Percentiles rank a stretch among this genome's conserved stretches.
Evolutionary conservation across 176 grass and related monocot genomes (phyloP).

Genomic region (Carex littledalei): DNA sequence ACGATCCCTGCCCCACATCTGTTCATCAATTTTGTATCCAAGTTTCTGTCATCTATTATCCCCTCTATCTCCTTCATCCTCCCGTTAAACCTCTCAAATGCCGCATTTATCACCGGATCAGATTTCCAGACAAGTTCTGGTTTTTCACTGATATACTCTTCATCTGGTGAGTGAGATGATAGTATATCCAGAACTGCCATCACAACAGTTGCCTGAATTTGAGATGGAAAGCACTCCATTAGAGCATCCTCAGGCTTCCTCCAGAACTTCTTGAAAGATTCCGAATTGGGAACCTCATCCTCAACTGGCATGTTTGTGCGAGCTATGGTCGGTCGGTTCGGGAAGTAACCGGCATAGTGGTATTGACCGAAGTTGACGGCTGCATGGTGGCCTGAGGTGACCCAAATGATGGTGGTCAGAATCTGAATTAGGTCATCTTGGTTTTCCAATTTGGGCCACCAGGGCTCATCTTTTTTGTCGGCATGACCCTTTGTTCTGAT

Average conservation of each 20-base stretch:
- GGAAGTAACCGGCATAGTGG: conserved; percentile 54
- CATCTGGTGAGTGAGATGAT: conserved; percentile 46
- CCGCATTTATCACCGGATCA: conserved; percentile 1
- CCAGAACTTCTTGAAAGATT: conserved; percentile 17
- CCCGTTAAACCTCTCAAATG: conserved; percentile 35
- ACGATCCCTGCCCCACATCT: conserved; percentile 45
- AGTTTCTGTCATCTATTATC: conserved; percentile 37
- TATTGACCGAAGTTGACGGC: conserved; percentile 79
- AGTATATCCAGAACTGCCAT: conserved; percentile 35
- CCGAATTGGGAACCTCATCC: not conserved
- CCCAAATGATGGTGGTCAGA: conserved; percentile 57
- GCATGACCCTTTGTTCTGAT: conserved; percentile 53
- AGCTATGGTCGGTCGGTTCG: conserved; percentile 51
- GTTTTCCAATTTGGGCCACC: conserved; percentile 52
- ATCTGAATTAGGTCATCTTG: conserved; percentile 31
- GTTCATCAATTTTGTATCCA: conserved; percentile 11
- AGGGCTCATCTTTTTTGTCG: conserved; percentile 48
- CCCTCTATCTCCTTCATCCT: conserved; percentile 38
- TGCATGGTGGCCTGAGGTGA: conserved; percentile 54
- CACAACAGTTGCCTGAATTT: conserved; percentile 22
- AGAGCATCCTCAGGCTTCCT: conserved; percentile 26
- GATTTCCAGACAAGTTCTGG: conserved; percentile 26
- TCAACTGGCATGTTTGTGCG: conserved; percentile 47
- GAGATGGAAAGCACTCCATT: conserved; percentile 38
- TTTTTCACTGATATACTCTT: conserved; percentile 53